A percentile compares a stretch with the other conserved stretches of the same genome.
phyloP scores from a whole-genome alignment of 1,284 basidiomycete genomes.

The Caloboletus inedulis region DNA sequence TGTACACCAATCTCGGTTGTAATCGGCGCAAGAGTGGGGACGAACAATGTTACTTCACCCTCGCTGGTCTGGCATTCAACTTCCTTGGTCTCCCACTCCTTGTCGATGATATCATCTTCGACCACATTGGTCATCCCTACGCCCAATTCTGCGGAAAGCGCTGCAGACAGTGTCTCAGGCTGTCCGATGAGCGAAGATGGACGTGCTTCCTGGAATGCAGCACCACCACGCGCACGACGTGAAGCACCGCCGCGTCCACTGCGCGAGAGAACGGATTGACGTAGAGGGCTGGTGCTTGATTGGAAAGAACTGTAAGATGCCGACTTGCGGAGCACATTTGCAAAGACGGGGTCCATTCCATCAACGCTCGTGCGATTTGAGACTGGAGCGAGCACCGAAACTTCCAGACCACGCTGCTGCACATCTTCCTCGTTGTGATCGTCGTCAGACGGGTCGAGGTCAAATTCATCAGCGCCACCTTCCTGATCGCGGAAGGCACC shows the following conservation, averaged over 20 bases:
- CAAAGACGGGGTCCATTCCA: conserved; percentile 81
- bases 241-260: conserved; percentile 49
- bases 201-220: conserved; percentile 60
- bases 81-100: conserved; percentile 58
- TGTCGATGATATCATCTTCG: conserved; percentile 40
- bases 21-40: conserved; percentile 32
- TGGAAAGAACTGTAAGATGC: conserved; percentile 52
- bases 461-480: conserved; percentile 37
- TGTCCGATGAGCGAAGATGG: conserved; percentile 66
- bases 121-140: conserved; percentile 48
- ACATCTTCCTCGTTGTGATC: conserved; percentile 39
- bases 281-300: conserved; percentile 54
- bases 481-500: conserved; percentile 37
- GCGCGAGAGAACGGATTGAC: conserved; percentile 50
- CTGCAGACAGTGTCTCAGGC: conserved; percentile 55
- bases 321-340: conserved; percentile 65
- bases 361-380: conserved; percentile 69
- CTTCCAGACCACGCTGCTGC: conserved; percentile 37
- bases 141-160: conserved; percentile 54
- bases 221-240: conserved; percentile 56
- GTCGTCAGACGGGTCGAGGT: conserved; percentile 32
- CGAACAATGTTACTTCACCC: conserved; percentile 26
- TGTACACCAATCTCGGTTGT: conserved; percentile 34
- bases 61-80: conserved; percentile 61
- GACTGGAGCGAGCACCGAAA: conserved; percentile 38